Percentiles rank a stretch among this genome's conserved stretches.
Evolutionary conservation across 805 yeast species (phyloP).

Genomic region (Nakazawaea anatomiae): DNA sequence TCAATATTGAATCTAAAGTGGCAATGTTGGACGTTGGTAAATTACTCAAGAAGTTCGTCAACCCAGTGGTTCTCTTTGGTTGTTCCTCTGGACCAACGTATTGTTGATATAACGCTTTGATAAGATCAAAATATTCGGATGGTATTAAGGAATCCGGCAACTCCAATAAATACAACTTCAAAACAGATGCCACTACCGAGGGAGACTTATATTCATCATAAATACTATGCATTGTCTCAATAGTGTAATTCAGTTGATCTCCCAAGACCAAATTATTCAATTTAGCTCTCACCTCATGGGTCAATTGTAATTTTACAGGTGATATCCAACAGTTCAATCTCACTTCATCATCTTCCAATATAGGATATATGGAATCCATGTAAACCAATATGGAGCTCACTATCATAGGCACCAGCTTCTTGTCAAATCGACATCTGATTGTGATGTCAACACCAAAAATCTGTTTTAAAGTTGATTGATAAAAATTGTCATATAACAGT

Average conservation of each 20-base stretch:
- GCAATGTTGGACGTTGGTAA: constrained; percentile 70
- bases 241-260: constrained; percentile 21
- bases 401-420: constrained; percentile 64
- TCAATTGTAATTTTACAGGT: constrained; percentile 52
- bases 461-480: constrained; percentile 59
- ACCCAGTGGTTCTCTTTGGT: constrained; percentile 46
- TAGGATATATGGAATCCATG: constrained; percentile 69
- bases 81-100: constrained; percentile 29
- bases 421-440: constrained; percentile 64
- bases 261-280: constrained; percentile 34
- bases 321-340: constrained; percentile 65
- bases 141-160: constrained; percentile 75
- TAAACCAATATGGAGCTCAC: constrained; percentile 57
- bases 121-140: constrained; percentile 54
- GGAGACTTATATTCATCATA: constrained; percentile 37
- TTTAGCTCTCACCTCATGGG: constrained; percentile 55
- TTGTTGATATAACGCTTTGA: constrained; percentile 59
- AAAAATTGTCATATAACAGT: constrained; percentile 72
- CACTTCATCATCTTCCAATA: constrained; percentile 58
- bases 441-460: constrained; percentile 78
- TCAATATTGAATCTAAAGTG: constrained; percentile 71
- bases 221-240: constrained; percentile 27
- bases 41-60: constrained; percentile 60
- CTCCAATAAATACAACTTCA: constrained; percentile 71
- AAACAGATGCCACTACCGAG: constrained; percentile 54